A percentile compares a stretch with the other conserved stretches of the same genome.
These are phyloP conservation scores for Aspergillus felis DNA, from an alignment of 2,329 filamentous ascomycete species.

Conservation along the genomic window DNA sequence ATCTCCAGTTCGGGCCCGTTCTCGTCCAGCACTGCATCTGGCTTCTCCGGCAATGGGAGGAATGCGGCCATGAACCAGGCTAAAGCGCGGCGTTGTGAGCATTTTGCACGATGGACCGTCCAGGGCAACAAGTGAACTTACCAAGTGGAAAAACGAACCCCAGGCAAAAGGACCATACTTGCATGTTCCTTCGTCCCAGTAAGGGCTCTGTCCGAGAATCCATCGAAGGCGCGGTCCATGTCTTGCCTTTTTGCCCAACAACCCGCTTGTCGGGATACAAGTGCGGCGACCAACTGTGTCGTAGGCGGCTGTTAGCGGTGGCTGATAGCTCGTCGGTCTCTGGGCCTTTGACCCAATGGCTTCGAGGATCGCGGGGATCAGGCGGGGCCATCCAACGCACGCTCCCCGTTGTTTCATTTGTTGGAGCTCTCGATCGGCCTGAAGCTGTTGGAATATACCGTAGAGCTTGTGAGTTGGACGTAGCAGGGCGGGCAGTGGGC, in stretches of 20 bases:
- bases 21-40: slow-evolving; percentile 49
- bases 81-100: slow-evolving; percentile 28
- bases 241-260: slow-evolving; percentile 49
- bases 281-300: slow-evolving; percentile 69
- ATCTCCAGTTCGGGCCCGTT: slow-evolving; percentile 37
- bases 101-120: not conserved
- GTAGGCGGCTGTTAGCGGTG: slow-evolving; percentile 45
- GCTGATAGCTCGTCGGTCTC: slow-evolving; percentile 21
- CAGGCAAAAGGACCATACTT: slow-evolving; percentile 69
- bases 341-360: slow-evolving; percentile 38
- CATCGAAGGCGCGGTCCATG: slow-evolving; percentile 71
- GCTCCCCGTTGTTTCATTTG: slow-evolving; percentile 16
- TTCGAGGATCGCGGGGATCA: slow-evolving; percentile 40
- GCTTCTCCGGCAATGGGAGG: slow-evolving; percentile 63
- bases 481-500: slow-evolving; percentile 25
- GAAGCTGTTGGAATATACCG: slow-evolving; percentile 29
- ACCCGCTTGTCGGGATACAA: slow-evolving; percentile 61
- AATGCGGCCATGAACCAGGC: slow-evolving; percentile 79
- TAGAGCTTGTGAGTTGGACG: slow-evolving; percentile 28
- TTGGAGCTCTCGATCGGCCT: slow-evolving; percentile 25
- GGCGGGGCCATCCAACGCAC: slow-evolving; percentile 6
- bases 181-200: slow-evolving; percentile 66
- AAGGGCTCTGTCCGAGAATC: slow-evolving; percentile 61
- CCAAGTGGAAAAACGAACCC: slow-evolving; percentile 75
- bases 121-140: slow-evolving; percentile 38